Base-by-base conservation (phyloP, 805 yeast species). In the Schwanniomyces pseudopolymorphus region DNA sequence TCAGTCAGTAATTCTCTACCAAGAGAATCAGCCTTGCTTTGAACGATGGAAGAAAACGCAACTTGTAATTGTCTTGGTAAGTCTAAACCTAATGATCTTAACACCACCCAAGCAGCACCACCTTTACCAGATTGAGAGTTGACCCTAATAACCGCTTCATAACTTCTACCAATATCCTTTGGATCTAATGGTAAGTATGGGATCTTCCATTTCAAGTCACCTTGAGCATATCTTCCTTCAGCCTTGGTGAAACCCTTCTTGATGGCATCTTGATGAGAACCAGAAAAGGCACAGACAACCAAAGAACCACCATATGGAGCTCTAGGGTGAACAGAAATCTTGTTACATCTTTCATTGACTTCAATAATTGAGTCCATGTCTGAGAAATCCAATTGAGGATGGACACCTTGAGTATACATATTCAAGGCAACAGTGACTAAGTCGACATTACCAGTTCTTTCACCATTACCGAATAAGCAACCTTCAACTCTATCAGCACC, bases 91-190 rank as follows among this genome's bases (percentile, higher is more conserved):
- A 84, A 69, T 26, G 86, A 72, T 68, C 87, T 77, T 59, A 84
- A 77, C 51, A 85, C 76, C 46, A 85, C 81, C 92, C 92, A 85
- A 19, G 91, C 89, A 39, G 91, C 89, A 66, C 92, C 92, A 61
- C 92, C 92, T 66, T 85, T 85, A 66, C 92, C 92, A n/a, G 89
- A 83, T 70, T 85, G 92, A 19, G 92, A 85, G 70, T 85, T 85
- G 58, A 85, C 91, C 74, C 92, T 77, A 61, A 85, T 85, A 48
- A 85, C 87, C 45, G 90, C 91, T 70, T 85, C 92, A 64, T 85
- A 85, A 56, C 78, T 84, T 73, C 89, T 77, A 46, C 92, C 92
- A 55, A 85, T 81, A 64, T 85, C 92, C 67, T 83, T 76, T 57
- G 92, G 92, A 71, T 85, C 92, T 64, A 85, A 75, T 49, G 92